These are phyloP conservation scores for Thozetella sp. DNA, from an alignment of 495 filamentous ascomycete species.

Conservation along the genomic window DNA sequence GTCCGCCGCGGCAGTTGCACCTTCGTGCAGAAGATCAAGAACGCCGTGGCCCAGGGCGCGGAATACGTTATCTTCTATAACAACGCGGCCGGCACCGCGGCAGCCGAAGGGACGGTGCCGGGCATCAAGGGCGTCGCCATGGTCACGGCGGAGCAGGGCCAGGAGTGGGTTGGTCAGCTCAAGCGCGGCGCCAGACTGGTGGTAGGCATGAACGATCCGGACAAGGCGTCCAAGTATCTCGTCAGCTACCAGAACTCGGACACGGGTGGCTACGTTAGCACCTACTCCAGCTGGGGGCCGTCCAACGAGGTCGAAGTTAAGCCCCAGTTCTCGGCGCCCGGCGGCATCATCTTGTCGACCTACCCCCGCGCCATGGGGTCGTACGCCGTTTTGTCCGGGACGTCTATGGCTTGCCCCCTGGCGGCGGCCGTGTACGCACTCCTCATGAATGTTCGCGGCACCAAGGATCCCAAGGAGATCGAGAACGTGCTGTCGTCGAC, in stretches of 20 bases:
- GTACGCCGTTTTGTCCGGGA: conserved; percentile 58
- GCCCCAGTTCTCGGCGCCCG: conserved; percentile 53
- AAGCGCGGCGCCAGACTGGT: conserved; percentile 35
- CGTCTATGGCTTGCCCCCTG: conserved; percentile 62
- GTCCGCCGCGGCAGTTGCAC: conserved; percentile 55
- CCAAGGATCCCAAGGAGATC: conserved; percentile 44
- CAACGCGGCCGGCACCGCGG: conserved; percentile 35
- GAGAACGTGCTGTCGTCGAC: conserved; percentile 48
- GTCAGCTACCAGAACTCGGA: conserved; percentile 33
- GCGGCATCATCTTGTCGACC: conserved; percentile 59
- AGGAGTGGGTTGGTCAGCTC: conserved; percentile 37
- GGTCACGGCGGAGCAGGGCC: conserved; percentile 46
- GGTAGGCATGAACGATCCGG: conserved; percentile 42
- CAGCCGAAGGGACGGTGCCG: conserved; percentile 24
- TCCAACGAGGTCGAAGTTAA: conserved; percentile 56
- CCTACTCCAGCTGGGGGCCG: conserved; percentile 58
- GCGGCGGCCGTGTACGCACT: conserved; percentile 57
- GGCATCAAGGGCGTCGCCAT: conserved; percentile 39
- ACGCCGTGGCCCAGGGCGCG: conserved; percentile 52
- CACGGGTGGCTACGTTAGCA: conserved; percentile 46
- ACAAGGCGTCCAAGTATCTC: conserved; percentile 33
- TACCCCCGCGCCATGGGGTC: conserved; percentile 51
- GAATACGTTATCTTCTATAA: conserved; percentile 60
- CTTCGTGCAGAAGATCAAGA: conserved; percentile 46
- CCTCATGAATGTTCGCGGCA: conserved; percentile 47